A percentile compares a stretch with the other conserved stretches of the same genome.
Evolutionary conservation across 257 asterid species (phyloP).

Genomic region (Fraxinus americana): DNA sequence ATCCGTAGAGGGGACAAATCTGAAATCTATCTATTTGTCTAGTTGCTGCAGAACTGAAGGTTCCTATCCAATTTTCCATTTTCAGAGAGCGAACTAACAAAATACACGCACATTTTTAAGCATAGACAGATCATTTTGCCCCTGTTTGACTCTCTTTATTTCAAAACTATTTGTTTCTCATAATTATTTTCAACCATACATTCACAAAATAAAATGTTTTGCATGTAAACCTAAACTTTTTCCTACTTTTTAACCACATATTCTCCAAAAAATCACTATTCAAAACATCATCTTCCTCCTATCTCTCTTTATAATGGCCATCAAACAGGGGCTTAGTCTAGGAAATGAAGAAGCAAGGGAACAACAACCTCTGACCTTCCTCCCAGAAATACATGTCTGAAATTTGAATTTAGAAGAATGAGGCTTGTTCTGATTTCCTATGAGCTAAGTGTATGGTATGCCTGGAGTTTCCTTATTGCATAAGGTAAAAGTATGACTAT

Average conservation of each 20-base stretch:
- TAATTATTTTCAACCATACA: too few species aligned
- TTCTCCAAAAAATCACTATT: too few species aligned
- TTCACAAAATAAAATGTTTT: too few species aligned
- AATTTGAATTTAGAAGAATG: background rate
- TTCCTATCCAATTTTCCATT: background rate
- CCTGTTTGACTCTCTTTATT: too few species aligned
- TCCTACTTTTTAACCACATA: too few species aligned
- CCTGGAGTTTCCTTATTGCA: background rate
- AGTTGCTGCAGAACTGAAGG: background rate
- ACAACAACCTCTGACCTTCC: background rate
- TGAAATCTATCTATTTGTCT: background rate
- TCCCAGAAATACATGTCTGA: background rate
- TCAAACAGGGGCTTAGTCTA: background rate
- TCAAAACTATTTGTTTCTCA: too few species aligned
- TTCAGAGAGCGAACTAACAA: background rate
- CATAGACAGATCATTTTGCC: background rate
- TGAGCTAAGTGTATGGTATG: background rate
- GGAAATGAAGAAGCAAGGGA: background rate
- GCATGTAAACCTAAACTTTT: too few species aligned
- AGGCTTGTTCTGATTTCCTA: background rate
- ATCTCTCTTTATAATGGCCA: too few species aligned
- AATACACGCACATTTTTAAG: background rate
- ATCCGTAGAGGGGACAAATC: background rate
- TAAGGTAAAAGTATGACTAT: background rate
- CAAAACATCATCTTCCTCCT: too few species aligned